Evolutionary conservation across 768 basidiomycete genomes (phyloP).

Genomic region (Tylopilus felleus): DNA sequence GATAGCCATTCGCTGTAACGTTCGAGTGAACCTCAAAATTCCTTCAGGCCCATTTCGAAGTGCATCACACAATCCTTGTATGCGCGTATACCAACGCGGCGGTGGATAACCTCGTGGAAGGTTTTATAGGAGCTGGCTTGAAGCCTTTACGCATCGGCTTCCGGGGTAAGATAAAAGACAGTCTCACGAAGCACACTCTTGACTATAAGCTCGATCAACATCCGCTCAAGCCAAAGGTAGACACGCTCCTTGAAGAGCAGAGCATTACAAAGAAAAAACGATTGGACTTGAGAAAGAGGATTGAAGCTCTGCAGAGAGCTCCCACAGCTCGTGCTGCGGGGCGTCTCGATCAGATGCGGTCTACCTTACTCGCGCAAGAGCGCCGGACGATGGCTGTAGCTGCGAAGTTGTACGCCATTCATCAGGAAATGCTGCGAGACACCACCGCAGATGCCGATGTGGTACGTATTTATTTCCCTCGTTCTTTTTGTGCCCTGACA

Average conservation of each 20-base stretch:
- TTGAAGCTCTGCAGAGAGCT: conserved; percentile 17
- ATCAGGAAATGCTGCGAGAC: conserved; percentile 62
- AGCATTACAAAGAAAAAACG: conserved; percentile 28
- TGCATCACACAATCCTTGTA: conserved; percentile 82
- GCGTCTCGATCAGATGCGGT: conserved; percentile 31
- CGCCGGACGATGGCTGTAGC: conserved; percentile 33
- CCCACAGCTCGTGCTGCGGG: conserved; percentile 13
- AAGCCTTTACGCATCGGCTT: conserved; percentile 77
- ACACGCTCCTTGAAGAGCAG: conserved; percentile 40
- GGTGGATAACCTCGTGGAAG: conserved; percentile 86
- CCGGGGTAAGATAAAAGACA: conserved; percentile 53
- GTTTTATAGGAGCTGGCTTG: conserved; percentile 56
- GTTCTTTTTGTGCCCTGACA: conserved; percentile 5
- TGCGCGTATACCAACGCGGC: conserved; percentile 94
- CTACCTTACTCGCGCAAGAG: conserved; percentile 24
- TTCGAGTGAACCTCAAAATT: background rate
- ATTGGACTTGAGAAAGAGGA: conserved; percentile 25
- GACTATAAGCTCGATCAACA: conserved; percentile 64
- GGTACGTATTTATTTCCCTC: conserved; percentile 41
- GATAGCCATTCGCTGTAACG: background rate
- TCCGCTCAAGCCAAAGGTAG: conserved; percentile 45
- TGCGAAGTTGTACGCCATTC: conserved; percentile 49
- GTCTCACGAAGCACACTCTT: conserved; percentile 56
- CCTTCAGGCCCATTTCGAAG: conserved; percentile 68
- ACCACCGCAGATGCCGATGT: conserved; percentile 68